These are phyloP conservation scores for Lachancea fermentati DNA, from an alignment of 805 yeast species.

Conservation along the genomic window DNA sequence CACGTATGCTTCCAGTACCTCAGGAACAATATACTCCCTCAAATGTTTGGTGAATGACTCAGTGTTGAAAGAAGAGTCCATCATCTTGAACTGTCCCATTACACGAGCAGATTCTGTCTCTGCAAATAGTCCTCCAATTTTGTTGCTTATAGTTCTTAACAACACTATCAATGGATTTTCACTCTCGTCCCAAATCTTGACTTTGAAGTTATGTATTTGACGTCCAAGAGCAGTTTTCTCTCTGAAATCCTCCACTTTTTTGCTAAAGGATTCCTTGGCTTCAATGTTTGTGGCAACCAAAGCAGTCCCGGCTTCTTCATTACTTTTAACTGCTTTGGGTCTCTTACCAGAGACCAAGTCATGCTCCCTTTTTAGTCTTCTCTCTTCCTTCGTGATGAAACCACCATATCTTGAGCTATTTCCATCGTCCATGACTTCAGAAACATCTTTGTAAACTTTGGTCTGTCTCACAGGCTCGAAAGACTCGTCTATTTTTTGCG, in stretches of 20 bases:
- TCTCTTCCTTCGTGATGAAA: conserved; percentile 75
- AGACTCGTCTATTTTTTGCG: conserved; percentile 76
- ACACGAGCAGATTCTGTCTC: conserved; percentile 97
- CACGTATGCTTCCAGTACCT: conserved; percentile 89
- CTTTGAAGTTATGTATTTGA: conserved; percentile 51
- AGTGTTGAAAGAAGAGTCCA: conserved; percentile 83
- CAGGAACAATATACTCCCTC: conserved; percentile 91
- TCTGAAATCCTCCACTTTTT: conserved; percentile 60
- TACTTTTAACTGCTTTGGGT: conserved; percentile 63
- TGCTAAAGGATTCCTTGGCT: conserved; percentile 60
- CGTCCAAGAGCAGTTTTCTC: conserved; percentile 68
- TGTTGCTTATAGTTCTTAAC: conserved; percentile 72
- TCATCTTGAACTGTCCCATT: conserved; percentile 72
- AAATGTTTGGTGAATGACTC: conserved; percentile 76
- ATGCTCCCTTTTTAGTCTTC: conserved; percentile 64
- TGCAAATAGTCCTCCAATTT: conserved; percentile 82
- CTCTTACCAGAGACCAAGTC: conserved; percentile 55
- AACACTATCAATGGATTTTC: conserved; percentile 85
- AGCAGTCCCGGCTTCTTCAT: conserved; percentile 78
- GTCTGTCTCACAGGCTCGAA: conserved; percentile 93
- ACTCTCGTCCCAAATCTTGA: conserved; percentile 79
- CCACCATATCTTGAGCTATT: conserved; percentile 86
- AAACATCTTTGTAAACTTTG: conserved; percentile 79
- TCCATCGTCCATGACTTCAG: conserved; percentile 90
- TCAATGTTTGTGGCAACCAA: conserved; percentile 78